Base-by-base conservation (phyloP, 2,329 filamentous ascomycete species). In the Mycosphaerella sp. region DNA sequence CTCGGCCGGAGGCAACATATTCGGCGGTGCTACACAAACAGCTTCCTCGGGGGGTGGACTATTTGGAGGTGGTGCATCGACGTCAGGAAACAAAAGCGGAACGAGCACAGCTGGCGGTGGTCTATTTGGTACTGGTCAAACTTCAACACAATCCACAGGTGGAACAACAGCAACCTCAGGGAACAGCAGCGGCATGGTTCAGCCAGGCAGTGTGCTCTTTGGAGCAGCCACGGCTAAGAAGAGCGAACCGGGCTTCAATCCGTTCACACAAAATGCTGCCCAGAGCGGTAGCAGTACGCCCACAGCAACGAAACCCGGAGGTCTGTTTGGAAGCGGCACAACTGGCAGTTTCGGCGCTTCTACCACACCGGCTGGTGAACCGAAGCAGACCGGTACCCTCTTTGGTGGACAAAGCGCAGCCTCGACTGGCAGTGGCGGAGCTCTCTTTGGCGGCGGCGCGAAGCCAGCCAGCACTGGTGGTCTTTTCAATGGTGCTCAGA, bases 311-410 rank as follows among this genome's bases (percentile, higher is more conserved):
- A 55, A 52, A 25, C 56, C 53, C 12, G 49, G 48, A 14, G 48
- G 51, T 34, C 36, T 55, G 4, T 56, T 58, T 34, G 52, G 54
- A 9, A 45, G 42, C 16, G 54, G 54, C 16, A 50, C 50, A 13
- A 44, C 47, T 18, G 48, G 46, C 12, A 55, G 53, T 49, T 49
- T 55, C 16, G 55, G 49, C 32, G 52, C 56, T 36, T 56, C 53
- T 12, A 60, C 58, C 6, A 60, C 58, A 13, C 58, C 58, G 10
- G 54, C 54, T 25, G 58, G 58, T 25, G 58, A 60, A 39, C 58
- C 58, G 3, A 60, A 60, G 46, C 54, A 55, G 39, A 51, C 55
- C 7, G 44, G 40, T n/a, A 44, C 47, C 7, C 54, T 59, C 17
- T 52, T 53, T 37, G 51, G 36, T 12, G 47, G 28, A 36, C 41